Evolutionary conservation across 2,329 filamentous ascomycete genomes (phyloP).

Genomic region (Botryotinia globosa): DNA sequence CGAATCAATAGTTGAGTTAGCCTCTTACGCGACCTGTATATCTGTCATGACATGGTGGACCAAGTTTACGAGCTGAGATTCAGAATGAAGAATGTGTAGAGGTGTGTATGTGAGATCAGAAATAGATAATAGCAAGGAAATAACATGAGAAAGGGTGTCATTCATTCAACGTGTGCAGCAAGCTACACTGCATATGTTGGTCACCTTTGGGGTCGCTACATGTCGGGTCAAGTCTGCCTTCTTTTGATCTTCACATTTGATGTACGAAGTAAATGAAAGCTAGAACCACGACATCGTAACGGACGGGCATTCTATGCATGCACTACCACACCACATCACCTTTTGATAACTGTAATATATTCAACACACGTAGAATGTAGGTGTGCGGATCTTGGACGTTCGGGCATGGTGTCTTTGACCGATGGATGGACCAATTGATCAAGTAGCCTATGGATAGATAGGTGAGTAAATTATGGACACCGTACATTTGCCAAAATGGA

Average conservation of each 20-base stretch:
- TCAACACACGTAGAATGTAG: background rate
- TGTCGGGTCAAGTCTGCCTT: background rate
- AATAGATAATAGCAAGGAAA: background rate
- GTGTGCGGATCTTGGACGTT: slow-evolving; percentile 1
- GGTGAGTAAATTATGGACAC: background rate
- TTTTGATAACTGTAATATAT: background rate
- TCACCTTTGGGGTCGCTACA: slow-evolving; percentile 19
- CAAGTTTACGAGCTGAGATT: slow-evolving; percentile 3
- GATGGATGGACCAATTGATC: background rate
- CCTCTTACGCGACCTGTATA: background rate
- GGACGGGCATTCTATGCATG: background rate
- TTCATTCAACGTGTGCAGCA: slow-evolving; percentile 5
- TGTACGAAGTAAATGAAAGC: background rate
- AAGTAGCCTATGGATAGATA: background rate
- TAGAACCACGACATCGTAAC: background rate
- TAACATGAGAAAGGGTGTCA: background rate
- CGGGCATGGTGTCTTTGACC: background rate
- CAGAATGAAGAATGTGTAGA: background rate
- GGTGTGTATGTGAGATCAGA: slow-evolving; percentile 2
- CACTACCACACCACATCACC: background rate
- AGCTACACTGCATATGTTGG: slow-evolving; percentile 13
- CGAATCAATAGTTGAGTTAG: background rate
- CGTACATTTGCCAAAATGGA: background rate
- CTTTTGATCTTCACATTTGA: background rate
- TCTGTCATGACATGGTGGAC: background rate